Base-by-base conservation (phyloP, 148 eudicot species). In the Fallopia convolvulus region DNA sequence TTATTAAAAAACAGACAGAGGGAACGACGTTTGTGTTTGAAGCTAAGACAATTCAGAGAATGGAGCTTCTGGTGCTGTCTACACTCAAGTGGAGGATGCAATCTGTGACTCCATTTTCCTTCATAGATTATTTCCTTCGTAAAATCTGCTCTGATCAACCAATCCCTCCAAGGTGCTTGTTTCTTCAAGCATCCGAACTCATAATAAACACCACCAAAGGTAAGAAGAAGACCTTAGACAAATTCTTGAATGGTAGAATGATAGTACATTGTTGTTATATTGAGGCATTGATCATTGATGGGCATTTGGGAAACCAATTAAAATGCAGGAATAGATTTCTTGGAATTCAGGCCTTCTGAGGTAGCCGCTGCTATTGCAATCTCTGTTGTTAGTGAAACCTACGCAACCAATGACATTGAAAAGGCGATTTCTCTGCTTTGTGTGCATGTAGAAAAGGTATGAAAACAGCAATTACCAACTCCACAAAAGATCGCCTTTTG, bases 361-460 rank as follows among this genome's bases (percentile, higher is more conserved):
- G 85, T 96, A 75, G 94, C 98, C 84, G 98, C 98, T 86, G 94
- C 94, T 82, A 93, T 90, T 83, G 93, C 98, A 74, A 76, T 93
- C 49, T 85, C 83, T 85, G 92, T 90, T 75, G 81, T 83, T 70
- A 79, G 74, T 50, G 90, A 87, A 84, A 78, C 80, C 61, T 85
- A 86, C 87, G 75, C 83, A 83, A 80, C 82, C 70, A 79, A 80
- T 56, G 89, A 90, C 79, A 77, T 81, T 79, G 89, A 86, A 70
- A 86, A 86, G 81, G 82, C 90, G 78, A 66, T 88, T 70, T 83
- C 89, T 79, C 56, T 80, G 71, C 86, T 86, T 72, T 48, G 13
- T 82, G 79, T 80, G 46, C 85, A 80, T 81, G 84, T 91, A 56
- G 79, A 90, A 72, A 88, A 92, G 99, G 99, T 95, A 85, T 76